These are phyloP conservation scores for Bipolaris victoriae DNA, from an alignment of 2,329 filamentous ascomycete species.

Conservation along the genomic window DNA sequence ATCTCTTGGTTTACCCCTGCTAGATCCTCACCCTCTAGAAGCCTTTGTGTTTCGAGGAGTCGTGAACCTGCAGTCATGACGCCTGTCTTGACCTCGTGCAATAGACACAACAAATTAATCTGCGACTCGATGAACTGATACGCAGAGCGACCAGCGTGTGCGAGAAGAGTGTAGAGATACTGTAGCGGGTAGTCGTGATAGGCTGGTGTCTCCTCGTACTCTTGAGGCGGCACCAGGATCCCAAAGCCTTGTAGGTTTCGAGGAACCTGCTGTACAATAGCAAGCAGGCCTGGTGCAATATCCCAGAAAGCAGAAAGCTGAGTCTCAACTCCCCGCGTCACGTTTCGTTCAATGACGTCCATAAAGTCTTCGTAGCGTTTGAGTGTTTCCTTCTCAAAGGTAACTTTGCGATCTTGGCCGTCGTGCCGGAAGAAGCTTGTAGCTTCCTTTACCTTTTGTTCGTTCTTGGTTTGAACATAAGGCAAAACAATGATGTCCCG, in stretches of 20 bases:
- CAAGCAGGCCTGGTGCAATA: conserved; percentile 82
- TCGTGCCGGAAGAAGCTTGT: conserved; percentile 84
- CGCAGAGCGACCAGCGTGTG: conserved; percentile 88
- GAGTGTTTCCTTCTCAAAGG: conserved; percentile 73
- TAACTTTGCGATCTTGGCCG: conserved; percentile 70
- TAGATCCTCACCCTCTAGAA: conserved; percentile 48
- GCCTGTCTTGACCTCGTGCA: conserved; percentile 87
- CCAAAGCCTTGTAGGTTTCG: conserved; percentile 64
- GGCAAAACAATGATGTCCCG: conserved; percentile 82
- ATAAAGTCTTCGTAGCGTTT: conserved; percentile 78
- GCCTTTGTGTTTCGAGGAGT: conserved; percentile 69
- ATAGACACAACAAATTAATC: conserved; percentile 84
- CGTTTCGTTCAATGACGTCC: conserved; percentile 80
- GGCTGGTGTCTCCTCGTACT: conserved; percentile 83
- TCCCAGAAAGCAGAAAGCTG: conserved; percentile 98
- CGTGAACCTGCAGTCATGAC: conserved; percentile 72
- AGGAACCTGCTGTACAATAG: conserved; percentile 81
- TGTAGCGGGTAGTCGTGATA: conserved; percentile 84
- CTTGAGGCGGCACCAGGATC: conserved; percentile 76
- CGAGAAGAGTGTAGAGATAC: conserved; percentile 84
- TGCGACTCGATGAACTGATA: conserved; percentile 98
- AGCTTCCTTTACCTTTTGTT: conserved; percentile 79
- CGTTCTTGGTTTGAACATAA: conserved; percentile 74
- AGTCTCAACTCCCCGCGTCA: conserved; percentile 84
- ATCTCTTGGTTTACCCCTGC: conserved; percentile 56